A percentile compares a stretch with the other conserved stretches of the same genome.
Evolutionary conservation across 306 rosid genomes (phyloP).

Genomic region (Delonix regia): DNA sequence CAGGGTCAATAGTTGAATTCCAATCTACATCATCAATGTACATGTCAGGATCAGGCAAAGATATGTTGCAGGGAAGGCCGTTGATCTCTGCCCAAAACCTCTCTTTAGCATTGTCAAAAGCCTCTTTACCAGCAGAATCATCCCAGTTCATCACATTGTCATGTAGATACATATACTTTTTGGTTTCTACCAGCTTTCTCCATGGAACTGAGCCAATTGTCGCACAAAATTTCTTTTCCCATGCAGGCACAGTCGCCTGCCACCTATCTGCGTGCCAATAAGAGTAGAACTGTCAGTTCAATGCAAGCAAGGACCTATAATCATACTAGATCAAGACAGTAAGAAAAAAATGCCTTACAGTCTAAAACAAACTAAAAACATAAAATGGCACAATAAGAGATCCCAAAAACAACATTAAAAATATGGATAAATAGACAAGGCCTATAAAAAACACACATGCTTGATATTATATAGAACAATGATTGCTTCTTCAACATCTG

Average conservation of each 20-base stretch:
- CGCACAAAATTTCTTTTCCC: conserved; percentile 79
- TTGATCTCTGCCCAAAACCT: conserved; percentile 71
- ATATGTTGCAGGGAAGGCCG: conserved; percentile 45
- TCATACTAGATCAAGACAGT: conserved; percentile 24
- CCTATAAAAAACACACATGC: neutral
- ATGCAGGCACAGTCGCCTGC: conserved; percentile 56
- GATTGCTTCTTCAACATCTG: neutral
- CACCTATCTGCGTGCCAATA: conserved; percentile 47
- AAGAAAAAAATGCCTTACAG: neutral
- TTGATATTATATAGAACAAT: conserved; percentile 1
- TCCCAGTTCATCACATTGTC: conserved; percentile 66
- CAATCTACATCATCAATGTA: conserved; percentile 71
- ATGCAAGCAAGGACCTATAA: conserved; percentile 21
- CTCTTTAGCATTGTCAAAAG: conserved; percentile 76
- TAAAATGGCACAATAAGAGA: conserved; percentile 20
- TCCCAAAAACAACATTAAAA: neutral
- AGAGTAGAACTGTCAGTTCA: conserved; percentile 9
- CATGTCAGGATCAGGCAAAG: conserved; percentile 71
- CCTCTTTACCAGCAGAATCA: conserved; percentile 80
- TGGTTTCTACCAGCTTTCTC: conserved; percentile 62
- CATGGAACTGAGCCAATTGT: conserved; percentile 70
- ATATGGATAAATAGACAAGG: conserved; percentile 9
- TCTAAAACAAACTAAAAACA: conserved; percentile 25
- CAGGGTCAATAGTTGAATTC: conserved; percentile 61
- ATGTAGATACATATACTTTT: conserved; percentile 56